phyloP scores from a whole-genome alignment of 2,329 filamentous ascomycete genomes.

The Chaetomiaceae sp. region DNA sequence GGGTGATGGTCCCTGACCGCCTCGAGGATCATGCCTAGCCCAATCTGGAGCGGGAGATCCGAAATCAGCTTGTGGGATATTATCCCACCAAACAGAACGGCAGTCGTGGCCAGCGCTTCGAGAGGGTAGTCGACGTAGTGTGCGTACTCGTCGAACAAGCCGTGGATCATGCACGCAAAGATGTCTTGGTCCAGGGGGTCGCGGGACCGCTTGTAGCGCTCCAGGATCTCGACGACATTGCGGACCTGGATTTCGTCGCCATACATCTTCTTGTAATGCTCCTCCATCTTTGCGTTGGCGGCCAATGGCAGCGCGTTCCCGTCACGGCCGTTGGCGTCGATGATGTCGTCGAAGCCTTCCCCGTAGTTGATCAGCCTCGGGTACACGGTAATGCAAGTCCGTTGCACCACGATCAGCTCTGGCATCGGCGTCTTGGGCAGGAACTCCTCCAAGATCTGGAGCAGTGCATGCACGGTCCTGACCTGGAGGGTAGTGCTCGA shows the following conservation, averaged over 20 bases:
- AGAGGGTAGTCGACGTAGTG: slow-evolving; percentile 94
- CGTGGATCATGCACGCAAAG: slow-evolving; percentile 98
- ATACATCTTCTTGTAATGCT: slow-evolving; percentile 98
- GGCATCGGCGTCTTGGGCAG: slow-evolving; percentile 54
- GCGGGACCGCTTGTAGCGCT: slow-evolving; percentile 81
- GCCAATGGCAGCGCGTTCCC: slow-evolving; percentile 76
- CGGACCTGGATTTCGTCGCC: slow-evolving; percentile 82
- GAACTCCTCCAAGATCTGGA: slow-evolving; percentile 74
- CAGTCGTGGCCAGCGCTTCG: slow-evolving; percentile 92
- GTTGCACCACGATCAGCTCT: slow-evolving; percentile 75
- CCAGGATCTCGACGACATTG: slow-evolving; percentile 77
- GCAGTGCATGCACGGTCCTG: slow-evolving; percentile 75
- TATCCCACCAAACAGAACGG: slow-evolving; percentile 92
- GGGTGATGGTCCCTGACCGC: slow-evolving; percentile 80
- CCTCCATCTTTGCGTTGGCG: slow-evolving; percentile 90
- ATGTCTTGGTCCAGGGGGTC: slow-evolving; percentile 85
- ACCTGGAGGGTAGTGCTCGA: slow-evolving; percentile 74
- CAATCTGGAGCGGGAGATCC: slow-evolving; percentile 84
- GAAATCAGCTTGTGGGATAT: slow-evolving; percentile 91
- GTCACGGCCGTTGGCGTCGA: slow-evolving; percentile 76
- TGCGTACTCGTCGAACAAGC: slow-evolving; percentile 92
- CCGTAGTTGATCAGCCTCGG: slow-evolving; percentile 95
- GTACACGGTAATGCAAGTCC: slow-evolving; percentile 86
- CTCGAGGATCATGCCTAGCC: slow-evolving; percentile 96
- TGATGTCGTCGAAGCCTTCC: slow-evolving; percentile 85